Evolutionary conservation across 768 basidiomycete species (phyloP).

Genomic region (Lactarius vividus): DNA sequence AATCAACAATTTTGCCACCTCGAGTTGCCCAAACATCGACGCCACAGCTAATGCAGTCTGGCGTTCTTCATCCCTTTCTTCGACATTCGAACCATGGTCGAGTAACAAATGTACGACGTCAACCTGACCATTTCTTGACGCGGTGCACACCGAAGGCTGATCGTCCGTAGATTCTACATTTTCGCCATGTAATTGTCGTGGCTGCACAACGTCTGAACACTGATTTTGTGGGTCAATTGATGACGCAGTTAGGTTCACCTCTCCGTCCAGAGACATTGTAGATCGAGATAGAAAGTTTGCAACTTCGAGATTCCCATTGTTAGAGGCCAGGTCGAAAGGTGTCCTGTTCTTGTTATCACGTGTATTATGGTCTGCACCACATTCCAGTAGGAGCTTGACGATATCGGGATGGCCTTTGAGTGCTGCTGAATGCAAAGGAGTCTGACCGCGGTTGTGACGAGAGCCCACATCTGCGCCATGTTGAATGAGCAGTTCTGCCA

Average conservation of each 20-base stretch:
- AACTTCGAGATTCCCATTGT: background rate
- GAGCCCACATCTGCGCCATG: background rate
- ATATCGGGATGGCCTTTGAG: too few species aligned
- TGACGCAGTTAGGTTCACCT: background rate
- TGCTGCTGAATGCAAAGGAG: background rate
- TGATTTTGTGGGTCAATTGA: background rate
- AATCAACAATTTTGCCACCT: background rate
- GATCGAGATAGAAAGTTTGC: background rate
- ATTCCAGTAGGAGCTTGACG: background rate
- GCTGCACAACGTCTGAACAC: background rate
- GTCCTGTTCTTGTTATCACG: background rate
- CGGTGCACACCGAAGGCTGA: background rate
- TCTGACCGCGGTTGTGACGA: background rate
- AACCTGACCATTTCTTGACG: background rate
- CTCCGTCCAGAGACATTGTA: background rate
- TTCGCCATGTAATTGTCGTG: background rate
- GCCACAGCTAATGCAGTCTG: background rate
- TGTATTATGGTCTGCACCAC: background rate
- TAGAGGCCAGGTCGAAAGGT: background rate
- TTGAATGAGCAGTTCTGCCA: background rate
- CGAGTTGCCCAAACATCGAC: background rate
- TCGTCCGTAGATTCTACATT: background rate
- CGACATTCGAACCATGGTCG: background rate
- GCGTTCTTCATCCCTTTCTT: background rate
- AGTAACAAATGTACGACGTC: background rate